Percentiles rank a stretch among this genome's conserved stretches.
Evolutionary conservation across 495 filamentous ascomycete genomes (phyloP).

Genomic region (Lophiostoma macrostomum): DNA sequence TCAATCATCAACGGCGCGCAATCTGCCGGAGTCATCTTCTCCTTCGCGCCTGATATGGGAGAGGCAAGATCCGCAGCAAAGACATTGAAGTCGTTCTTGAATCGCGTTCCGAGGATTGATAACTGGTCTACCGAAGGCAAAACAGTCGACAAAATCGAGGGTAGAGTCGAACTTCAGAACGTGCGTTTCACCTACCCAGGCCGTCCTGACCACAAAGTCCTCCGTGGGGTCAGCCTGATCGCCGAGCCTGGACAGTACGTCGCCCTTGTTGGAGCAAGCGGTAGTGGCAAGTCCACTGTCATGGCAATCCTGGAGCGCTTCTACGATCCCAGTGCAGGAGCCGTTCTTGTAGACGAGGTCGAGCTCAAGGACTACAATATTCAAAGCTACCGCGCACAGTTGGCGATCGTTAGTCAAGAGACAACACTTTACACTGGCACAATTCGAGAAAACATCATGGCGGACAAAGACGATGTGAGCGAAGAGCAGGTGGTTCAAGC

Average conservation of each 20-base stretch:
- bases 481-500: conserved; percentile 70
- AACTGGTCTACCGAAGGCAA: conserved; percentile 60
- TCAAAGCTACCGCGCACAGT: conserved; percentile 60
- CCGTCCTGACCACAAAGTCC: conserved; percentile 26
- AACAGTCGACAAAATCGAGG: conserved; percentile 20
- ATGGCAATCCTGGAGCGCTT: conserved; percentile 38
- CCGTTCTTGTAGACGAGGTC: conserved; percentile 29
- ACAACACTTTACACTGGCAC: conserved; percentile 84
- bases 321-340: conserved; percentile 34
- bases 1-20: conserved; percentile 80
- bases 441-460: conserved; percentile 76
- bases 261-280: conserved; percentile 36
- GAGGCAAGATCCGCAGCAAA: conserved; percentile 79
- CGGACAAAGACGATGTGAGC: conserved; percentile 55
- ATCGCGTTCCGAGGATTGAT: conserved; percentile 74
- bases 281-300: conserved; percentile 37
- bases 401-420: conserved; percentile 83
- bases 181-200: conserved; percentile 37
- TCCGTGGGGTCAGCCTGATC: conserved; percentile 31
- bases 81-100: conserved; percentile 74
- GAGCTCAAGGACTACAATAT: conserved; percentile 28
- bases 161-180: conserved; percentile 29
- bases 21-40: conserved; percentile 82
- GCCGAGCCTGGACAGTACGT: conserved; percentile 37
- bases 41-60: conserved; percentile 81